Percentiles rank a stretch among this genome's conserved stretches.
These are phyloP conservation scores for Magnolia sinica DNA, from an alignment of 164 flowering plant genomes.

Conservation along the genomic window DNA sequence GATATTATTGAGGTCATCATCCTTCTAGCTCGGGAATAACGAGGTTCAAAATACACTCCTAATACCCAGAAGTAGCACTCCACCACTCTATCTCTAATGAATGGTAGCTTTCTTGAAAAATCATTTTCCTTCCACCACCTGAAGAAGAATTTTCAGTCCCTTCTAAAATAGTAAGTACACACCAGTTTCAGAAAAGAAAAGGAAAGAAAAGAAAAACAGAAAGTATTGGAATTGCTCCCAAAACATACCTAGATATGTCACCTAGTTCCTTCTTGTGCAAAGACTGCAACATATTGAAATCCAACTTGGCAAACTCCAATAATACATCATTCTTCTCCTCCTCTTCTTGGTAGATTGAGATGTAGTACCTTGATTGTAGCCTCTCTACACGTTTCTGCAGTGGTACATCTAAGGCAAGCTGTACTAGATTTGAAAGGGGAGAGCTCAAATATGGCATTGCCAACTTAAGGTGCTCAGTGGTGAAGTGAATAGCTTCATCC, in stretches of 20 bases:
- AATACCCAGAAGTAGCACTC: constrained; percentile 13
- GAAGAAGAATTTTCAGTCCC: too few species aligned
- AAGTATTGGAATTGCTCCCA: too few species aligned
- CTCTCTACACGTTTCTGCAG: constrained; percentile 6
- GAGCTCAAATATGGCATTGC: neutral
- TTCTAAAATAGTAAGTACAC: too few species aligned
- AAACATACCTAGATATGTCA: constrained; percentile 8
- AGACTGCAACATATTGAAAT: constrained; percentile 18
- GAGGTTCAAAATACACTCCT: neutral
- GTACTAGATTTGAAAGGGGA: constrained; percentile 12
- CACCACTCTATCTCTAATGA: constrained; percentile 9
- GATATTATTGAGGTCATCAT: neutral
- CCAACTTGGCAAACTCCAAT: constrained; percentile 9
- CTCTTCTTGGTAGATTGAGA: constrained; percentile 13
- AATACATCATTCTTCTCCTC: neutral
- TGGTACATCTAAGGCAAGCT: constrained; percentile 16
- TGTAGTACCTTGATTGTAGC: constrained; percentile 14
- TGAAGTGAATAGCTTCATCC: constrained; percentile 24
- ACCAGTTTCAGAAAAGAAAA: too few species aligned
- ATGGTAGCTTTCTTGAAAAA: constrained; percentile 6
- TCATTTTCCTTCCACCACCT: constrained; percentile 14
- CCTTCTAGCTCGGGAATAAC: constrained; percentile 4
- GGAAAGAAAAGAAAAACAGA: too few species aligned
- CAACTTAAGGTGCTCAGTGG: constrained; percentile 7
- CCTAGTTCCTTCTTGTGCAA: constrained; percentile 22